Evolutionary conservation across 129 eudicot species (phyloP).

Genomic region (Lonicera japonica): DNA sequence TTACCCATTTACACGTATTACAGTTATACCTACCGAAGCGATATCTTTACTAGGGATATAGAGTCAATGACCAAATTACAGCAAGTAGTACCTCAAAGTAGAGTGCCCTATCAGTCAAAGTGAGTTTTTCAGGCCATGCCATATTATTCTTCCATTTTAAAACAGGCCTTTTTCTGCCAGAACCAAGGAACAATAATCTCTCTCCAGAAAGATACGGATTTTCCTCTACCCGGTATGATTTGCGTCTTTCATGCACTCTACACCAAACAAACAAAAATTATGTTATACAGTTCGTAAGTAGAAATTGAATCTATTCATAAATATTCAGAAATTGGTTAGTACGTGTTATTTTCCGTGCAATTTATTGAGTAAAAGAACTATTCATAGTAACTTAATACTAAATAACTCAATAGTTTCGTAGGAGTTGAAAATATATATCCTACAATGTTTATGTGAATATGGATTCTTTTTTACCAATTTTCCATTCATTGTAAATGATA

Average conservation of each 20-base stretch:
- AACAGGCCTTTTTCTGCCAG: constrained; percentile 84
- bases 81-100: constrained; percentile 82
- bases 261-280: constrained; percentile 15
- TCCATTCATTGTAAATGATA: no score
- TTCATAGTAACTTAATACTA: no score
- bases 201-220: constrained; percentile 36
- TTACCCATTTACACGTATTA: neutral
- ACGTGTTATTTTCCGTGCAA: neutral
- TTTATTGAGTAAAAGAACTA: no score
- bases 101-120: constrained; percentile 78
- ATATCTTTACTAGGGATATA: no score
- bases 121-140: constrained; percentile 96
- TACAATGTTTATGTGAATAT: no score
- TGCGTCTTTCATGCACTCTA: constrained; percentile 91
- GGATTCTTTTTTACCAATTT: no score
- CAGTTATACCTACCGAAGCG: no score
- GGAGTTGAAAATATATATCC: no score
- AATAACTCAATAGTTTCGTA: no score
- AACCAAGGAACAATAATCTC: constrained; percentile 67
- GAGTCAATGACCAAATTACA: neutral
- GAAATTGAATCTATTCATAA: neutral
- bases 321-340: neutral
- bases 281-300: neutral
- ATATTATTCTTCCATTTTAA: constrained; percentile 87
- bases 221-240: constrained; percentile 43